Evolutionary conservation across 495 filamentous ascomycete species (phyloP).

Genomic region (Letharia columbiana): DNA sequence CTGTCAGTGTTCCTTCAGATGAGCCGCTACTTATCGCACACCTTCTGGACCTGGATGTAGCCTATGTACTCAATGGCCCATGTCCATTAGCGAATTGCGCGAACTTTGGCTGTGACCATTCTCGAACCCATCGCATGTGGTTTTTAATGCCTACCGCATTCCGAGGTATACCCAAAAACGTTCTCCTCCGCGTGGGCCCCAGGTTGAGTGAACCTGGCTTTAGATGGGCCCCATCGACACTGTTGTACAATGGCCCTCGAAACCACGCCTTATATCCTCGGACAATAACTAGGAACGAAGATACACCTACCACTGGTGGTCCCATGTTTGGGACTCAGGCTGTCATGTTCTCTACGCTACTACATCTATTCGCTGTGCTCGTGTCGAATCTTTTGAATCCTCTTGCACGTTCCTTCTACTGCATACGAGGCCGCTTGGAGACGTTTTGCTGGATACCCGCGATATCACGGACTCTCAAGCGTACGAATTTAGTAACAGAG

Average conservation of each 20-base stretch:
- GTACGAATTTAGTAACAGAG: background rate
- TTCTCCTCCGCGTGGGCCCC: background rate
- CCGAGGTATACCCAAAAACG: background rate
- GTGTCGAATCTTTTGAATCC: too few relatives aligned
- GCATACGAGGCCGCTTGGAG: too few relatives aligned
- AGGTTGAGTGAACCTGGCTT: constrained; percentile 1
- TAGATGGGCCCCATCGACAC: constrained; percentile 8
- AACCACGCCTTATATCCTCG: background rate
- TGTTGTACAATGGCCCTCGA: background rate
- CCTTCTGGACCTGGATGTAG: constrained; percentile 6
- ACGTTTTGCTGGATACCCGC: too few relatives aligned
- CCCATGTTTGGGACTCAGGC: background rate
- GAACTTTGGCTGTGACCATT: background rate
- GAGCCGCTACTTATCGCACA: constrained; percentile 14
- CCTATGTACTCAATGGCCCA: constrained; percentile 3
- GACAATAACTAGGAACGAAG: background rate
- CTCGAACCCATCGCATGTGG: background rate
- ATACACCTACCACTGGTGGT: background rate
- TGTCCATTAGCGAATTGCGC: background rate
- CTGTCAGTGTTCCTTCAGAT: constrained; percentile 12
- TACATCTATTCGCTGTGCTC: too few relatives aligned
- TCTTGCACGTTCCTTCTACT: too few relatives aligned
- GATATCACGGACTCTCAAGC: too few relatives aligned
- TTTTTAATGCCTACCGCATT: background rate
- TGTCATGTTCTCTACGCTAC: too few relatives aligned